Base-by-base conservation (phyloP, 306 rosid genomes). In the Vigna nakashimae region DNA sequence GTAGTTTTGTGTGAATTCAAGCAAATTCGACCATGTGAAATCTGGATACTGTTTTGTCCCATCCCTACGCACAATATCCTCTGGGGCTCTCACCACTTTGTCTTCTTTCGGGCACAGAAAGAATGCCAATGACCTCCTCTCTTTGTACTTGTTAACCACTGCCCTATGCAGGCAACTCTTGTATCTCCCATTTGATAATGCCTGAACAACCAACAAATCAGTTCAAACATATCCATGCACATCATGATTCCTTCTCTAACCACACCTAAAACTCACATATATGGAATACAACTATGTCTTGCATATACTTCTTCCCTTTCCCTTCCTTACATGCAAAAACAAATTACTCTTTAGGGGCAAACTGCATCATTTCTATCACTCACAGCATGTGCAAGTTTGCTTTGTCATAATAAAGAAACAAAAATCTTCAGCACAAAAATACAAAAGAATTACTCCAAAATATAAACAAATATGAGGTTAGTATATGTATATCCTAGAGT, bases 141-240 rank as follows among this genome's bases (percentile, higher is more conserved):
- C 86, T 42, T 69, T 87, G 34, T 79, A 38, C 18, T 77, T 26
- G 81, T 94, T 91, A 58, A 90, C 98, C 80, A 82, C 85, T 34
- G 96, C 98, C 79, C 94, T 87, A 11, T 94, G 97, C 9, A 89
- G 60, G 79, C 98, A 91, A 71, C 91, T 87, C 60, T 82, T 84
- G 82, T 87, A 87, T 63, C 80, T 84, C 42, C 91, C 91, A 50
- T 87, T 87, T 11, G 91, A 76, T 73, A 84, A 52, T 77, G 88
- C 91, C 90, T 84, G 2, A 83, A 46, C 73, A 73, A 36, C 12
- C 62, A 72, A 60, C 62, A 65, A 7, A 60, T 75, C 55, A 42
- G 20, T 4, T 55, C 28, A 26, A 26, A 26, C 18, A 65, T 0
- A 10, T 64, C 17, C 63, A 9, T 22, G 2, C 10, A 51, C 28